Conservation (phyloP, 345 rosid species). For the Hypericum androsaemum region DNA sequence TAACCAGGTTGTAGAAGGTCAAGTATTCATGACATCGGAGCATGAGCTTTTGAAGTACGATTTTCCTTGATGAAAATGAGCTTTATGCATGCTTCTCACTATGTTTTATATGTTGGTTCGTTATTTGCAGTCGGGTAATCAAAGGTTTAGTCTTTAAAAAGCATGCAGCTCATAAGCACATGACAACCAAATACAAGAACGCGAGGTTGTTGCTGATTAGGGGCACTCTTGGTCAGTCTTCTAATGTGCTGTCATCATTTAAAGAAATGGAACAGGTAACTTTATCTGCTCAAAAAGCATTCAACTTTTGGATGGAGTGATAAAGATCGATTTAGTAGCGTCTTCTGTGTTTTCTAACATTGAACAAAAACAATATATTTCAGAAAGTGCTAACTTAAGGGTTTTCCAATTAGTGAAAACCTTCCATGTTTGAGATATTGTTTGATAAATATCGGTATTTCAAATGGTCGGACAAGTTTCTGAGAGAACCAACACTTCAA, state of each 20-base stretch:
- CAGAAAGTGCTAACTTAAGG: too few relatives aligned
- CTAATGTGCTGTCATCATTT: constrained; percentile 67
- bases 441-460: too few relatives aligned
- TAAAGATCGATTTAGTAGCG: too few relatives aligned
- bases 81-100: neutral
- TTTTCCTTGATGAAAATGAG: neutral
- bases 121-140: constrained; percentile 61
- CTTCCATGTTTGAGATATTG: too few relatives aligned
- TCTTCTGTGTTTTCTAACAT: too few relatives aligned
- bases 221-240: constrained; percentile 71
- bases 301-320: too few relatives aligned
- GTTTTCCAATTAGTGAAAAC: neutral
- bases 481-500: too few relatives aligned
- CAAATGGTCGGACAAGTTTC: too few relatives aligned
- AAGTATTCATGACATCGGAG: too few relatives aligned
- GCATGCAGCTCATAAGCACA: constrained; percentile 94
- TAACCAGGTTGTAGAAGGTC: too few relatives aligned
- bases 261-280: constrained; percentile 58
- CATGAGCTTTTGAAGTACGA: neutral
- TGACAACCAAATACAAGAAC: constrained; percentile 65
- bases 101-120: neutral
- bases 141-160: constrained; percentile 88
- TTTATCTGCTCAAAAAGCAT: neutral
- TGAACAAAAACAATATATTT: neutral
- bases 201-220: constrained; percentile 63